Conservation (phyloP, 257 asterid genomes). For the Solanum clarkiae region DNA sequence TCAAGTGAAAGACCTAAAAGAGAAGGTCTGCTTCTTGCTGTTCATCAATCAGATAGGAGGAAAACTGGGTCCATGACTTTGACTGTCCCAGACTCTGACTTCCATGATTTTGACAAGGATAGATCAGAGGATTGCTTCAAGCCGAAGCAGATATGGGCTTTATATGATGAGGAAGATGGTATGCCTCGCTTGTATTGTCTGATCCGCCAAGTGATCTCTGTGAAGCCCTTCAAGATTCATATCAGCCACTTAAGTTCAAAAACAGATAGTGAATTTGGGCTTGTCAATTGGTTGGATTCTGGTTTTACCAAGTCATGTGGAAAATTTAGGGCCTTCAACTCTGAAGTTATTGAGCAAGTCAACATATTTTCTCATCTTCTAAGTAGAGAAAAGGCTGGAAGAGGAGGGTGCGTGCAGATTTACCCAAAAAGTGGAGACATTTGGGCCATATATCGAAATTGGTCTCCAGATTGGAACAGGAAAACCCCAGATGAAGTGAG, state of each 20-base stretch:
- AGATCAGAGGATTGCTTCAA: constrained; percentile 86
- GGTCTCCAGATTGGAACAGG: constrained; percentile 90
- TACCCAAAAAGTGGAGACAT: constrained; percentile 83
- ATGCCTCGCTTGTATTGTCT: constrained; percentile 98
- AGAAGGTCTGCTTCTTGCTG: constrained; percentile 7
- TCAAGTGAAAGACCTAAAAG: constrained; percentile 12
- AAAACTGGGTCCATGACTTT: constrained; percentile 51
- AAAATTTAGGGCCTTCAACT: constrained; percentile 67
- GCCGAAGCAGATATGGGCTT: constrained; percentile 95
- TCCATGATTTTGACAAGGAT: constrained; percentile 89
- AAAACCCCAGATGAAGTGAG: constrained; percentile 67
- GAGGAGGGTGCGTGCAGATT: constrained; percentile 91
- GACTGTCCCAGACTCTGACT: constrained; percentile 94
- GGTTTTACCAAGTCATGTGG: constrained; percentile 97
- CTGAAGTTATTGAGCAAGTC: constrained; percentile 81
- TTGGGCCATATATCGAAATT: constrained; percentile 89
- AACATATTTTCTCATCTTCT: constrained; percentile 91
- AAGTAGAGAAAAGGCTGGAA: constrained; percentile 76
- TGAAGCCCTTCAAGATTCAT: constrained; percentile 72
- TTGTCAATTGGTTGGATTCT: constrained; percentile 80
- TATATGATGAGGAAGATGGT: constrained; percentile 96
- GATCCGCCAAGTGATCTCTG: constrained; percentile 72
- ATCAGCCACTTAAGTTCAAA: constrained; percentile 86
- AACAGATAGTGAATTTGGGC: constrained; percentile 78
- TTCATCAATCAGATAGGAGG: constrained; percentile 34